Evolutionary conservation across 2,329 filamentous ascomycete species (phyloP).

Genomic region (Aspergillus sp.): DNA sequence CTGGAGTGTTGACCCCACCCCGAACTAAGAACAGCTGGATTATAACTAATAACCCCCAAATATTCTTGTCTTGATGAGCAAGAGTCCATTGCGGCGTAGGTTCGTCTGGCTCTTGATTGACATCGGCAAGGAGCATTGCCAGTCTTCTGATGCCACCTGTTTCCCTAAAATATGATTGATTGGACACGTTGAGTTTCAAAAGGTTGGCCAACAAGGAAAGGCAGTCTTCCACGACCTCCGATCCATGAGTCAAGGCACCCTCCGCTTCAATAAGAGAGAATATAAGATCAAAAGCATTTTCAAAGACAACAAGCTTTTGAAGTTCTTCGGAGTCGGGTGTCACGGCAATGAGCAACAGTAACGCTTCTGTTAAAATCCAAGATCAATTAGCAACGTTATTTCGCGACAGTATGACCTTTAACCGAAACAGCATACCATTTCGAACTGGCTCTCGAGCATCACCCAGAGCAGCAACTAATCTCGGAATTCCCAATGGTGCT

Average conservation of each 20-base stretch:
- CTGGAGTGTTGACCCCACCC: constrained; percentile 72
- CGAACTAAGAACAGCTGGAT: constrained; percentile 78
- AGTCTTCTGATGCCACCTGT: constrained; percentile 75
- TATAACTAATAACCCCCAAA: constrained; percentile 84
- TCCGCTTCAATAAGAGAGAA: constrained; percentile 79
- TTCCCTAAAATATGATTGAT: constrained; percentile 90
- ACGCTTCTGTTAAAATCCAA: constrained; percentile 53
- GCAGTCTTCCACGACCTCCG: constrained; percentile 86
- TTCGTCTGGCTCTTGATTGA: constrained; percentile 51
- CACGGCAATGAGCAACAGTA: constrained; percentile 81
- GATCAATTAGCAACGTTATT: constrained; percentile 5
- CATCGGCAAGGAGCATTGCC: constrained; percentile 61
- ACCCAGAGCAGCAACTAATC: constrained; percentile 77
- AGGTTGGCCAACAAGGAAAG: constrained; percentile 87
- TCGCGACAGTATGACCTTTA: too few relatives aligned
- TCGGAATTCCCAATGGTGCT: constrained; percentile 80
- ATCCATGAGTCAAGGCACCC: constrained; percentile 75
- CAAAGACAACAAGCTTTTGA: constrained; percentile 92
- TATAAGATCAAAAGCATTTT: constrained; percentile 83
- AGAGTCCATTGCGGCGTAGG: constrained; percentile 70
- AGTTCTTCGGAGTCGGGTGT: constrained; percentile 83
- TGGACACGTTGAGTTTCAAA: constrained; percentile 78
- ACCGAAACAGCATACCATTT: constrained; percentile 51
- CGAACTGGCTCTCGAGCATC: constrained; percentile 82
- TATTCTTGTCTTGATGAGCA: constrained; percentile 77